Evolutionary conservation across 2,329 filamentous ascomycete genomes (phyloP).

Genomic region (Metarhizium album): DNA sequence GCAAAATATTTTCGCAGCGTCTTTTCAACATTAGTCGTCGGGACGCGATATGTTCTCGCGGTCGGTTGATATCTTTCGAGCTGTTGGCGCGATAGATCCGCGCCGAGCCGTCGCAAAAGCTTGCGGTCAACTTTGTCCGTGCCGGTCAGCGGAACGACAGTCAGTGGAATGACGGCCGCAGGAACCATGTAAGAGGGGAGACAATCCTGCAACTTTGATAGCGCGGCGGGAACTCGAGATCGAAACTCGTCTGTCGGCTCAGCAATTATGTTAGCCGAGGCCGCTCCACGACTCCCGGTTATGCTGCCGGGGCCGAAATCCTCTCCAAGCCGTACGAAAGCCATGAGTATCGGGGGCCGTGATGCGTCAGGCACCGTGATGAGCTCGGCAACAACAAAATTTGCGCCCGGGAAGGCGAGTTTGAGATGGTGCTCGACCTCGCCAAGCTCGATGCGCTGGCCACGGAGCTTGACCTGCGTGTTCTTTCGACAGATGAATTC

Average conservation of each 20-base stretch:
- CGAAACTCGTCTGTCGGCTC: too few relatives aligned
- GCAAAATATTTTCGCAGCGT: neutral
- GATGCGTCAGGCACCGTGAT: neutral
- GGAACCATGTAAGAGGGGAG: slow-evolving; percentile 5
- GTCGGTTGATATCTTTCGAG: neutral
- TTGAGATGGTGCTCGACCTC: slow-evolving; percentile 2
- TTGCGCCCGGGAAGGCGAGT: neutral
- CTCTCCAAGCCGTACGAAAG: neutral
- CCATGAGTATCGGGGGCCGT: neutral
- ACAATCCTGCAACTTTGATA: neutral
- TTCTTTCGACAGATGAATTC: neutral
- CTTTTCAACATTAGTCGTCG: neutral
- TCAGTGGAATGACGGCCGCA: neutral
- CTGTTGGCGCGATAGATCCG: neutral
- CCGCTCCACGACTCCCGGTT: neutral
- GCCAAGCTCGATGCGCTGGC: slow-evolving; percentile 3
- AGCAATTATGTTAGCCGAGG: neutral
- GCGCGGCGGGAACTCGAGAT: neutral
- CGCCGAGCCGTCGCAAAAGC: neutral
- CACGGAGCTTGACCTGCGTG: slow-evolving; percentile 3
- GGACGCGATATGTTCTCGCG: too few relatives aligned
- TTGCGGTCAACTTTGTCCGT: neutral
- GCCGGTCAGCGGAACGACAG: neutral
- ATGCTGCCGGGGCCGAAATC: neutral
- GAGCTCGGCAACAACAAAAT: neutral